Conservation (phyloP, 352 stramenopile species). For the Pythium plurisporium region DNA sequence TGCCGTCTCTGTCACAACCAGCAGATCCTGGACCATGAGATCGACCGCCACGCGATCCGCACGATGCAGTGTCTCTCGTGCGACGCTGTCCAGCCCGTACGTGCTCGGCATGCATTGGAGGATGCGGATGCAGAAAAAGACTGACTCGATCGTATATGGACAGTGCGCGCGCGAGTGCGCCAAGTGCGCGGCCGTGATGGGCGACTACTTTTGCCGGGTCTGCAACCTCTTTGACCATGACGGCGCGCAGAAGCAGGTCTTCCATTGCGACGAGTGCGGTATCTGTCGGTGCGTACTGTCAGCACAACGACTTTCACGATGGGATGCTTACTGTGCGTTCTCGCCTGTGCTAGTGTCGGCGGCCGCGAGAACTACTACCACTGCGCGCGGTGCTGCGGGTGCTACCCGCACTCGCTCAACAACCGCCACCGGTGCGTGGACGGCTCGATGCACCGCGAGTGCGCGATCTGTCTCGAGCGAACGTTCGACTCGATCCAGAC, state of each 20-base stretch:
- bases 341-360: constrained; percentile 37
- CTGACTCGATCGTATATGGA: not conserved
- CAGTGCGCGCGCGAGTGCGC: constrained; percentile 53
- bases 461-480: constrained; percentile 75
- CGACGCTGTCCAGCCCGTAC: constrained; percentile 51
- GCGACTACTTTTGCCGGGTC: constrained; percentile 54
- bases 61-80: constrained; percentile 66
- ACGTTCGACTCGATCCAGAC: constrained; percentile 74
- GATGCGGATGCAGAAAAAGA: not conserved
- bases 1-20: constrained; percentile 73
- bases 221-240: constrained; percentile 77
- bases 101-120: constrained; percentile 4
- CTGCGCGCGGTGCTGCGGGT: constrained; percentile 71
- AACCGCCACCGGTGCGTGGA: constrained; percentile 77
- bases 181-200: constrained; percentile 44
- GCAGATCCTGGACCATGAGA: constrained; percentile 49
- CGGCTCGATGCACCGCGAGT: constrained; percentile 77
- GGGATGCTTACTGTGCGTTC: not conserved
- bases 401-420: constrained; percentile 64
- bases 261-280: constrained; percentile 72
- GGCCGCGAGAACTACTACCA: constrained; percentile 79
- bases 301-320: too few relatives aligned
- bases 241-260: constrained; percentile 56
- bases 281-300: constrained; percentile 68
- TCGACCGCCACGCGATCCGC: constrained; percentile 73